Base-by-base conservation (phyloP, 1,284 basidiomycete genomes). In the Cystobasidium sp. region DNA sequence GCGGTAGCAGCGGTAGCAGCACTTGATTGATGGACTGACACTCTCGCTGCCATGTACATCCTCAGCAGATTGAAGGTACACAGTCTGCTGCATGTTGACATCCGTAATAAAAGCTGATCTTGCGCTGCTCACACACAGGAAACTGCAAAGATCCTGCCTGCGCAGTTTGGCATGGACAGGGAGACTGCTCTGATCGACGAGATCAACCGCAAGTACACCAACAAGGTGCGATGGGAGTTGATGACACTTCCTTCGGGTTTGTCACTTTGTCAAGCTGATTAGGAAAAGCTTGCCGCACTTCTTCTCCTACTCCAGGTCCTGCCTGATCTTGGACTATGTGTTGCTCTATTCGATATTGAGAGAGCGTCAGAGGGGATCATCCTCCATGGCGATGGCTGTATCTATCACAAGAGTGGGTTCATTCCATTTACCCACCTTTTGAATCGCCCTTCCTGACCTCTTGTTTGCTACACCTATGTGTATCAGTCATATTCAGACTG, bases 191-290 rank as follows among this genome's bases (percentile, higher is more conserved):
- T 94, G 72, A 89, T 86, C 6, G 86, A 88, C 66, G 91, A 92
- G 81, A 86, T 94, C 77, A 93, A 95, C 85, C 90, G 91, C 82
- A 97, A 97, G 82, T 98, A 95, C 78, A 91, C 95, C 8, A 97
- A 98, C 82, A 88, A 76, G 76, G 79, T 78, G 16, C 18, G 76
- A 41, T n/a, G n/a, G 20, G 9, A 31, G 1, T 5, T 31, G 31
- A 31, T 31, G 31, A 5, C 31, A 1, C 1, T 31, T 31, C 31
- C 2, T 5, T 31, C 31, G 2, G 31, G 2, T 31, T 31, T 5
- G 5, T 31, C 31, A 31, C 31, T 31, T 31, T 5, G 31, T 31
- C 31, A 5, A 31, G 22, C 51, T 43, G n/a, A 41, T 6, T 14
- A 4, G 47, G 16, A 41, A 37, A 16, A 43, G 22, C 39, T 43